Percentiles rank a stretch among this genome's conserved stretches.
Conservation (phyloP, 495 filamentous ascomycete genomes). For the Penicillium dipodomyicola region DNA sequence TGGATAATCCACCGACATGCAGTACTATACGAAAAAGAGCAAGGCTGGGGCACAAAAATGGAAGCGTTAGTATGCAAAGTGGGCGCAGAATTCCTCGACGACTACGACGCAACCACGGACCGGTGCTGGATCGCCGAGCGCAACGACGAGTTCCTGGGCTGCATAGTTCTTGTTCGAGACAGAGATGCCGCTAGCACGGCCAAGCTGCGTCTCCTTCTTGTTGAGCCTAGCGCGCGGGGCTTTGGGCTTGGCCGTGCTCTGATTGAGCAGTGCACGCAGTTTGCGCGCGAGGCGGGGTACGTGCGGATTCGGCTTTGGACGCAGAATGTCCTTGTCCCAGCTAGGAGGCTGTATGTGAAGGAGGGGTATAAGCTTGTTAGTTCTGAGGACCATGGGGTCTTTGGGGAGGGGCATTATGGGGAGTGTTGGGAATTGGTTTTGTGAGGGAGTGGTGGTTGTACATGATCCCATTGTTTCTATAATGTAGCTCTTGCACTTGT, state of each 20-base stretch:
- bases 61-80: not conserved
- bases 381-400: slow-evolving; percentile 13
- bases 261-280: slow-evolving; percentile 24
- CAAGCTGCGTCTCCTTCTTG: not conserved
- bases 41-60: not conserved
- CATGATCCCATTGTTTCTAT: not conserved
- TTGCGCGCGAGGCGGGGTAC: slow-evolving; percentile 32
- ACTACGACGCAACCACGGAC: not conserved
- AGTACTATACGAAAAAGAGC: not conserved
- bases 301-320: slow-evolving; percentile 28
- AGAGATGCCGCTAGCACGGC: not conserved
- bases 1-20: not conserved
- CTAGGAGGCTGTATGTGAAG: slow-evolving; percentile 26
- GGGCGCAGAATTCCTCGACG: not conserved
- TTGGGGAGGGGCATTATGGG: not conserved
- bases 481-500: too few species aligned
- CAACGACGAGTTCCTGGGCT: not conserved
- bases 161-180: slow-evolving; percentile 4
- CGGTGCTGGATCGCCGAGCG: slow-evolving; percentile 4
- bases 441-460: not conserved
- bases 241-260: slow-evolving; percentile 25
- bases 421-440: slow-evolving; percentile 1
- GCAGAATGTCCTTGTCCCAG: slow-evolving; percentile 23
- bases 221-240: not conserved
- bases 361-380: slow-evolving; percentile 29